A percentile compares a stretch with the other conserved stretches of the same genome.
Evolutionary conservation across 495 filamentous ascomycete species (phyloP).

Genomic region (Staphylotrichum longicolle): DNA sequence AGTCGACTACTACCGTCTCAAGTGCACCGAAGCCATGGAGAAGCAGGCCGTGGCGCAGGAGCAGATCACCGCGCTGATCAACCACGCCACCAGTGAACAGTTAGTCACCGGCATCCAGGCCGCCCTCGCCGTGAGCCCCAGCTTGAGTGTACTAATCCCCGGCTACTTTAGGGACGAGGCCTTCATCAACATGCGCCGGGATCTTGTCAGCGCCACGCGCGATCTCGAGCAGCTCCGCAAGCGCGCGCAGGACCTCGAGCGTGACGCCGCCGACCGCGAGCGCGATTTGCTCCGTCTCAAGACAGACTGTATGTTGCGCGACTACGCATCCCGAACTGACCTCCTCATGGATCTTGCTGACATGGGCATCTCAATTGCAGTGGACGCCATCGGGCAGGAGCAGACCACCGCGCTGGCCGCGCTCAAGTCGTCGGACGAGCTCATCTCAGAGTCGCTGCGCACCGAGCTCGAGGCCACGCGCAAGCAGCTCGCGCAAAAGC

Average conservation of each 20-base stretch:
- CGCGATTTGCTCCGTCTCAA: conserved; percentile 45
- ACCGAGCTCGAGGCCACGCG: conserved; percentile 51
- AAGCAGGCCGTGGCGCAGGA: conserved; percentile 50
- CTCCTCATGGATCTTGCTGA: neutral
- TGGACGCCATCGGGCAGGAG: conserved; percentile 49
- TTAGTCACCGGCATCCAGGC: conserved; percentile 40
- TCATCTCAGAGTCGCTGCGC: conserved; percentile 51
- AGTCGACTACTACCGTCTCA: conserved; percentile 43
- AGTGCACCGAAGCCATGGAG: conserved; percentile 48
- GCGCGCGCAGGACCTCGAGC: conserved; percentile 44
- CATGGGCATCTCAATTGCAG: conserved; percentile 32
- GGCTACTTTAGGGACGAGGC: conserved; percentile 42
- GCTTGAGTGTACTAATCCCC: conserved; percentile 36
- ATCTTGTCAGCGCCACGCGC: conserved; percentile 34
- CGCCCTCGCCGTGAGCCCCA: conserved; percentile 28
- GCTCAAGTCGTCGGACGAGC: conserved; percentile 53
- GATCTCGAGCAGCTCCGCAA: conserved; percentile 39
- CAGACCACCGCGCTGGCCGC: conserved; percentile 47
- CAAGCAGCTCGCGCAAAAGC: conserved; percentile 39
- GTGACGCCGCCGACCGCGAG: conserved; percentile 43
- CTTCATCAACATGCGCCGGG: conserved; percentile 38
- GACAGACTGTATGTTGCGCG: conserved; percentile 37
- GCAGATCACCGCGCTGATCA: conserved; percentile 49
- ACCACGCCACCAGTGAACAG: conserved; percentile 47
- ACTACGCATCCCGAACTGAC: neutral